Evolutionary conservation across 805 yeast species (phyloP).

Genomic region (Spathaspora arborariae): DNA sequence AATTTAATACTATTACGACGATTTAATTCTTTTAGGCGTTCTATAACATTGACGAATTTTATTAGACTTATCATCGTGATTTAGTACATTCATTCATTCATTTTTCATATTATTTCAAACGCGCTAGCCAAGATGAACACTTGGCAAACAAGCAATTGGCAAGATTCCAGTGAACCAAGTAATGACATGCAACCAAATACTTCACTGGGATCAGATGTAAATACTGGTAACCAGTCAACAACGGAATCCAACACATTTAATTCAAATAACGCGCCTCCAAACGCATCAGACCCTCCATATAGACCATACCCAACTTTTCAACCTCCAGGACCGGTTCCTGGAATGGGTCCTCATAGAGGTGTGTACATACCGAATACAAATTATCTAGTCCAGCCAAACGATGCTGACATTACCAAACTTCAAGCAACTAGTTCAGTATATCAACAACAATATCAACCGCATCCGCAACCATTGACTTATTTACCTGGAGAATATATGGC

Average conservation of each 20-base stretch:
- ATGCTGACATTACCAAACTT: conserved; percentile 3
- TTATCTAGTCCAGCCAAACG: not conserved
- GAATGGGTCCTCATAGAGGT: not conserved
- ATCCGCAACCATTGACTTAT: conserved; percentile 5
- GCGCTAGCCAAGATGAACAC: not conserved
- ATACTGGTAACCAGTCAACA: not conserved
- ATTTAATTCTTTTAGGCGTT: too few relatives aligned
- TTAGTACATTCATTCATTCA: not conserved
- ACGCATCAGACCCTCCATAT: not conserved
- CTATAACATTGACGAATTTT: too few relatives aligned
- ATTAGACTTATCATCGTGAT: not conserved
- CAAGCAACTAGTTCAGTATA: conserved; percentile 1
- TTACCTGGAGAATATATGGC: conserved; percentile 2
- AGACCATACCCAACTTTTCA: not conserved
- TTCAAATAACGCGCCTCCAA: not conserved
- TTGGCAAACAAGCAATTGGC: not conserved
- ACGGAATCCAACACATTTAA: not conserved
- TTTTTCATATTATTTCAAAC: not conserved
- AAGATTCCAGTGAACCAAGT: not conserved
- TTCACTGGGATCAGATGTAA: not conserved
- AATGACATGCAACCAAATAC: not conserved
- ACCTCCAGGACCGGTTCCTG: not conserved
- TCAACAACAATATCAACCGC: conserved; percentile 4
- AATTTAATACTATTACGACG: too few relatives aligned
- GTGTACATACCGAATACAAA: conserved; percentile 1